Base-by-base conservation (phyloP, 495 filamentous ascomycete species). In the Platismatia glauca region DNA sequence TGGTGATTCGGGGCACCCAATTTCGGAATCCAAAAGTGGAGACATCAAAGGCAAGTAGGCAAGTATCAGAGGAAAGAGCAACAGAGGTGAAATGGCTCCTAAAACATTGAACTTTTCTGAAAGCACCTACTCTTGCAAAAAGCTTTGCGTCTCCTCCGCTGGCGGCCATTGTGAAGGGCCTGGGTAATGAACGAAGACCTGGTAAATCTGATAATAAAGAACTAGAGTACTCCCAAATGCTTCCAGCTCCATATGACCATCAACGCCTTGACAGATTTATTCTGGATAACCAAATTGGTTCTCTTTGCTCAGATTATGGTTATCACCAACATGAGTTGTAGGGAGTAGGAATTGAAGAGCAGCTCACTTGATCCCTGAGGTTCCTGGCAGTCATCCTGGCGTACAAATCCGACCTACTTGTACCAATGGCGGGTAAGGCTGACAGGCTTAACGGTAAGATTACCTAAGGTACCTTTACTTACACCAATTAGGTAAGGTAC, bases 111-210 rank as follows among this genome's bases (percentile, higher is more conserved):
- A 31, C 18, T 15, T 16, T 70, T 50, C 55, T 63, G 65, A 67
- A 37, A 66, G 64, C 34, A 89, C 91, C 75, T 93, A 99, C 94
- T 78, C 95, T 87, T 68, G 95, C 92, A 81, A 99, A 99, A 78
- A 98, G 86, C 83, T 96, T 97, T 78, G 94, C 95, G 84, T 98
- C 94, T 76, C 91, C 89, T 76, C 88, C 90, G 74, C 83, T 80
- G 60, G 87, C 82, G 78, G 84, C 87, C 86, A 91, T 93, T 66
- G 67, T 84, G 77, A 67, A 62, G 27, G 41, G 24, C 16, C 41
- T 33, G 24, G 3, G 18, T 22, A 52, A 37, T 38, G 8, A 31
- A 24, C 22, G 18, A 34, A 22, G 31, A 35, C 41, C 16, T 13
- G 20, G 44, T 34, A 12, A 55, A 0, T 55, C 44, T 52, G 33